A percentile compares a stretch with the other conserved stretches of the same genome.
phyloP scores from a whole-genome alignment of 139 green algal species.

The Asterochloris erici region DNA sequence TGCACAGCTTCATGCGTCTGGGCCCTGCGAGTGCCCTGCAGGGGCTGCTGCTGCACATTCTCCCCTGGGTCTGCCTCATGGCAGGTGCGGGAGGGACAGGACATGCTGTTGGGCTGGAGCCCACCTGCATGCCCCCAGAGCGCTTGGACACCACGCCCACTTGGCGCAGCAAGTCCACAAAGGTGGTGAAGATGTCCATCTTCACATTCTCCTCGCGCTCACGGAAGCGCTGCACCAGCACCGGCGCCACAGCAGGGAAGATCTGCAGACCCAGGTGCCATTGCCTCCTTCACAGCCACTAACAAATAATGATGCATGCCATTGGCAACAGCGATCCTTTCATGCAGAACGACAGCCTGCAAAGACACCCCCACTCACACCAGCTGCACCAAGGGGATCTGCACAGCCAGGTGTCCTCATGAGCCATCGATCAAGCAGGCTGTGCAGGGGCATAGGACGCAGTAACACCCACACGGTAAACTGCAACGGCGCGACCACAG shows the following conservation, averaged over 20 bases:
- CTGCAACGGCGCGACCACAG: too few species aligned
- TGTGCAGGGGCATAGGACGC: too few species aligned
- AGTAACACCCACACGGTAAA: too few species aligned
- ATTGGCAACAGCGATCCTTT: too few species aligned
- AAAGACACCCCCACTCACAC: too few species aligned
- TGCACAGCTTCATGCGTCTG: too few species aligned
- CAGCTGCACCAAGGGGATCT: too few species aligned
- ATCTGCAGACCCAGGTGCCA: constrained; percentile 16
- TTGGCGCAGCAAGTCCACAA: constrained; percentile 67
- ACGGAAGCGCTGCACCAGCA: constrained; percentile 73
- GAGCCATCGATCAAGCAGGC: too few species aligned
- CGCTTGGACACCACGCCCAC: background rate
- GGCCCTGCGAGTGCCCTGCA: too few species aligned
- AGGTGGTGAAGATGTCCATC: constrained; percentile 70
- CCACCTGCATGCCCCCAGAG: background rate
- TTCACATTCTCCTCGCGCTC: constrained; percentile 95
- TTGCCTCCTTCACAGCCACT: too few species aligned
- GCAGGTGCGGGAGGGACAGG: background rate
- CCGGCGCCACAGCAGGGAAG: constrained; percentile 33
- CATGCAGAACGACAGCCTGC: constrained; percentile 29
- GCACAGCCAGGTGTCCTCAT: too few species aligned
- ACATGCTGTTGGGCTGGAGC: background rate
- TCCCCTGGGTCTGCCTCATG: background rate
- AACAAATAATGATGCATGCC: background rate
- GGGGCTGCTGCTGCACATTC: too few species aligned